Conservation (phyloP, 2,329 filamentous ascomycete species). For the Cercospora sesami region DNA sequence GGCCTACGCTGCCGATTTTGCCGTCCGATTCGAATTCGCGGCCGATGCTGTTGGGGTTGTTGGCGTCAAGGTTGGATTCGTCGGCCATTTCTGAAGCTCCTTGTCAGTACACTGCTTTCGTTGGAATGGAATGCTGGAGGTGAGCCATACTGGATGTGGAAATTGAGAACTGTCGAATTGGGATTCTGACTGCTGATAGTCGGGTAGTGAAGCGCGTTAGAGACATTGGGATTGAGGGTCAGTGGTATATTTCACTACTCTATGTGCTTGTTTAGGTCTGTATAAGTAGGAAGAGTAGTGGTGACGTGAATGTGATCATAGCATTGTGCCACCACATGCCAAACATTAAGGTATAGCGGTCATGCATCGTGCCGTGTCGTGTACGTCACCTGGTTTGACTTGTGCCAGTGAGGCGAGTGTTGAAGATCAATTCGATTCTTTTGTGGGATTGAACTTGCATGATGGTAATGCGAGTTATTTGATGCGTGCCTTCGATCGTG, state of each 20-base stretch:
- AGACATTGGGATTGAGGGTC: neutral
- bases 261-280: neutral
- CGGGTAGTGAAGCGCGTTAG: neutral
- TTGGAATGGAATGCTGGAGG: no score
- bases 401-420: neutral
- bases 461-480: neutral
- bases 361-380: neutral
- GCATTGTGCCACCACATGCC: neutral
- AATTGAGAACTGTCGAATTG: neutral
- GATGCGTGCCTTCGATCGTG: neutral
- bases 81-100: neutral
- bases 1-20: conserved; percentile 9
- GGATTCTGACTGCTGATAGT: neutral
- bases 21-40: conserved; percentile 12
- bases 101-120: rapidly evolving
- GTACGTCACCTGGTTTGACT: neutral
- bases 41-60: neutral
- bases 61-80: neutral
- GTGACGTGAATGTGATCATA: neutral
- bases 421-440: neutral
- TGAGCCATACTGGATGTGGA: neutral
- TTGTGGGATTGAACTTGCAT: neutral
- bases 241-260: neutral
- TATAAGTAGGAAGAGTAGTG: neutral
- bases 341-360: neutral